These are phyloP conservation scores for Hordeum pubiflorum DNA, from an alignment of 202 grass and related monocot species.

Conservation along the genomic window DNA sequence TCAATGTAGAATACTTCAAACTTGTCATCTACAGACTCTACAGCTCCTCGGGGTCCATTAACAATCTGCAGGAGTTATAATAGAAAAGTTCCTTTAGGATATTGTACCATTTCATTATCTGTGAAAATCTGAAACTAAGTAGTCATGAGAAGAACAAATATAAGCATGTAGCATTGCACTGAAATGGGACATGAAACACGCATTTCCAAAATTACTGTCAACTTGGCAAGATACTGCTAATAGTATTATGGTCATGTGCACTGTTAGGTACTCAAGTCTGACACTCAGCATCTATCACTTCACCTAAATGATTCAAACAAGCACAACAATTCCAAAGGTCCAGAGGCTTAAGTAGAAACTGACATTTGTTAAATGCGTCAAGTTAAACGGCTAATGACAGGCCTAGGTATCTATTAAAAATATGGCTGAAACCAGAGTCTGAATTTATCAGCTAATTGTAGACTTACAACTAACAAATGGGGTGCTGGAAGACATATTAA, in stretches of 20 bases:
- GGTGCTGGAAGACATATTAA: not conserved
- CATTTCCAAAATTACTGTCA: not conserved
- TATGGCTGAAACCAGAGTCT: not conserved
- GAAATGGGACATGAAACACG: not conserved
- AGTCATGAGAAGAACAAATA: not conserved
- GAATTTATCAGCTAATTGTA: not conserved
- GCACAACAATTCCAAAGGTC: not conserved
- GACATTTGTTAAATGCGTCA: not conserved
- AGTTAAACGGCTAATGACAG: not conserved
- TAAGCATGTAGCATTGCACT: not conserved
- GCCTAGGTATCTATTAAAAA: not conserved
- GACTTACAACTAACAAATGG: not conserved
- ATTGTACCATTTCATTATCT: not conserved
- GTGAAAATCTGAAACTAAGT: not conserved
- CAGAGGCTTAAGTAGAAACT: not conserved
- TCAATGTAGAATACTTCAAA: conserved; percentile 99
- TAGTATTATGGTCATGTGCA: not conserved
- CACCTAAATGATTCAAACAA: not conserved
- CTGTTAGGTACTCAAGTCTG: not conserved
- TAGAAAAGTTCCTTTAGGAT: not conserved
- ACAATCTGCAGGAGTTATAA: conserved; percentile 58
- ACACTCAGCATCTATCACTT: not conserved
- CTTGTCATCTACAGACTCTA: conserved; percentile 64
- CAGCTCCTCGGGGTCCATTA: conserved; percentile 73
- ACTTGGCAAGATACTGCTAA: not conserved